Base-by-base conservation (phyloP, 495 filamentous ascomycete species). In the Pseudomonodictys pantanalensis region DNA sequence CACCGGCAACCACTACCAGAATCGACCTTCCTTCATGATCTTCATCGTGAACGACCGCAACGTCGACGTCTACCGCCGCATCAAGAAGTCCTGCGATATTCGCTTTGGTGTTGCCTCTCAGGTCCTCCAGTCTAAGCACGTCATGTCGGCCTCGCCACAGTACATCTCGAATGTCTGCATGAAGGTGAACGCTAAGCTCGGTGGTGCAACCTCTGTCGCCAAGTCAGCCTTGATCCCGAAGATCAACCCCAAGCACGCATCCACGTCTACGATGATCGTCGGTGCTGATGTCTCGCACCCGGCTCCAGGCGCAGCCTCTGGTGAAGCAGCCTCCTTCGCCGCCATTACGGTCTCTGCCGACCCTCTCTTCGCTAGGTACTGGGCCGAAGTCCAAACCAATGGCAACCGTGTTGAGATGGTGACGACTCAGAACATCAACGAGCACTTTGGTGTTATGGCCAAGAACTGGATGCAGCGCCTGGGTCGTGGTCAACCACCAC, bases 141-240 rank as follows among this genome's bases (percentile, higher is more conserved):
- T 90, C 11, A 58, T 67, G 4, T 86, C 83, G 62, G 76, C 73
- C 22, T 76, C 84, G 15, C 75, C 75, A 0, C 92, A 97, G 71
- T 96, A 96, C 72, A 79, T 83, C 58, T 92, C 88, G 4, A 41
- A 41, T 66, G 88, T 97, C 17, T 76, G 81, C 48, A 91, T 97
- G 90, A 97, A 98, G 74, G 79, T 98, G 54, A 97, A 97, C 66
- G 86, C 89, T 15, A 98, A 97, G 75, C 83, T 96, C n/a, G 93
- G 93, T 30, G 93, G 93, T 15, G 76, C 81, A 4, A 95, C 88
- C 15, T 74, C 69, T 46, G 68, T 74, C 12, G 75, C 75, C n/a
- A 58, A 78, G 38, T 71, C 69, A 3, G 22, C 2, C 12, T 23
- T 33, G 10, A 39, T 67, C n/a, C 35, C 47, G 7, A 62, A 48